A percentile compares a stretch with the other conserved stretches of the same genome.
These are phyloP conservation scores for Acer campestre DNA, from an alignment of 345 rosid species.

Conservation along the genomic window DNA sequence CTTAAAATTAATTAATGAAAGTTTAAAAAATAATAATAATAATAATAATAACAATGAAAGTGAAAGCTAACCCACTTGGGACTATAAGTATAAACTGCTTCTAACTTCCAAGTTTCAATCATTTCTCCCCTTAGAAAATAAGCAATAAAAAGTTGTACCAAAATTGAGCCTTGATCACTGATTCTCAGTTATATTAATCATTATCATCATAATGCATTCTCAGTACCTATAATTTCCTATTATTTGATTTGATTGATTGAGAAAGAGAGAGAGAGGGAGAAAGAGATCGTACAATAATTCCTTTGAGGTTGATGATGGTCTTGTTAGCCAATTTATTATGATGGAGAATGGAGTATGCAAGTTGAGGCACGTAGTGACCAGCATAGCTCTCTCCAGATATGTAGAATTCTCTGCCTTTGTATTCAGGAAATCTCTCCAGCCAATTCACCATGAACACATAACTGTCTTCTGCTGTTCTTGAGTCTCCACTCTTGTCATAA, in stretches of 20 bases:
- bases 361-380: slow-evolving; percentile 86
- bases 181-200: too few species aligned
- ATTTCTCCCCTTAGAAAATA: slow-evolving; percentile 6
- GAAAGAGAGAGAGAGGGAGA: neutral
- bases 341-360: slow-evolving; percentile 61
- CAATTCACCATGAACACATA: slow-evolving; percentile 69
- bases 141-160: neutral
- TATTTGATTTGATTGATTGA: neutral
- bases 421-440: slow-evolving; percentile 87
- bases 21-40: too few species aligned
- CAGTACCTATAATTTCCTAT: too few species aligned
- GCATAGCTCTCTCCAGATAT: slow-evolving; percentile 94
- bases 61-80: too few species aligned
- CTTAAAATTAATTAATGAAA: too few species aligned
- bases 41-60: too few species aligned
- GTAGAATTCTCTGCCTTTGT: slow-evolving; percentile 63
- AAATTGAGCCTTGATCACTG: neutral
- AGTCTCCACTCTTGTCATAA: slow-evolving; percentile 52
- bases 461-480: slow-evolving; percentile 64
- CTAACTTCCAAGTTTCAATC: slow-evolving; percentile 3
- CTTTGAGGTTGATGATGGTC: slow-evolving; percentile 71
- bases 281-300: slow-evolving; percentile 49
- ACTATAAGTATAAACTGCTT: too few species aligned
- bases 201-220: too few species aligned
- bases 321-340: slow-evolving; percentile 47